Base-by-base conservation (phyloP, 2,329 filamentous ascomycete genomes). In the Pyrenochaeta sp. region DNA sequence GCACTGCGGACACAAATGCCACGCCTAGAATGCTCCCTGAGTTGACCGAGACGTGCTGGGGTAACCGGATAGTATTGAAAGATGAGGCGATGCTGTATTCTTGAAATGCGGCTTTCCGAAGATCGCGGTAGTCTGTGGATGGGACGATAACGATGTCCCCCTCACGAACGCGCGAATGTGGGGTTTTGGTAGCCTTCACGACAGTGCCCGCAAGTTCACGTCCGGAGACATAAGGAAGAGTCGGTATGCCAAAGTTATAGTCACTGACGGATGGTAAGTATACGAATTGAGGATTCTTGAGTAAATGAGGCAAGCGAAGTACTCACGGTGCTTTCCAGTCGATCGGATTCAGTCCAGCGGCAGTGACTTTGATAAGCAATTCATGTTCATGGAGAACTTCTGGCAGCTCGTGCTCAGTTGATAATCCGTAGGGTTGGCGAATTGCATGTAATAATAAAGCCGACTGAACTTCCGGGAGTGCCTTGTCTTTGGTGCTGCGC, bases 311-410 rank as follows among this genome's bases (percentile, higher is more conserved):
- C 10, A 27, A 10, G 23, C 4, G 13, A 23, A 3, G 9, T 20
- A 76, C 82, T 56, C 73, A 88, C 85, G 86, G 84, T 46, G 83
- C 80, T 73, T 88, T 88, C 84, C 84, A 89, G 64, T 89, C 88
- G 41, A 91, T 87, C 0, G 88, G 88, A 58, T 91, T 91, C 24
- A 91, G 71, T 0, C 88, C 87, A 55, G 89, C 85, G 9, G 81
- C 81, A 24, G 79, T 73, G 1, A 84, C 74, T 61, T 80, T 81
- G n/a, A 89, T 79, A 4, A 89, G 71, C 4, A 89, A 69, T 56
- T 89, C 83, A 29, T 72, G 72, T 36, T 74, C 67, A 20, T 72
- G 60, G 13, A 68, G 39, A n/a, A 76, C 54, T 1, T 59, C 66
- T 9, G 82, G 82, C 5, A 83, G 65, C 2, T 69, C 61, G 57